A percentile compares a stretch with the other conserved stretches of the same genome.
These are phyloP conservation scores for Microsporum ferrugineum DNA, from an alignment of 2,329 filamentous ascomycete genomes.

Conservation along the genomic window DNA sequence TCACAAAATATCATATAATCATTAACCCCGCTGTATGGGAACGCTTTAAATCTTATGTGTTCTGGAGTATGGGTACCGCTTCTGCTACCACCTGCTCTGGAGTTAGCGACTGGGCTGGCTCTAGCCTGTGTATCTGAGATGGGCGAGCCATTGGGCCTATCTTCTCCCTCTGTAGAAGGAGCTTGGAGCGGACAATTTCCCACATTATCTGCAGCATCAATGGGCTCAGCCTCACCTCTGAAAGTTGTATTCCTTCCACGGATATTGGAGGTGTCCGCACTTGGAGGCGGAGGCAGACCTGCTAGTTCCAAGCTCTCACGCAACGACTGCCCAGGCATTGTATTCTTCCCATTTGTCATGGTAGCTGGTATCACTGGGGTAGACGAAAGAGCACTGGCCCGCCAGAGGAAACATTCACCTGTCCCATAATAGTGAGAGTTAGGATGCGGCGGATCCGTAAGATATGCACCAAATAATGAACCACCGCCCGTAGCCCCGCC, in stretches of 20 bases:
- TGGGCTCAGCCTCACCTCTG: constrained; percentile 27
- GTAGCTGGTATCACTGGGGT: constrained; percentile 25
- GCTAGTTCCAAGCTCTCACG: constrained; percentile 38
- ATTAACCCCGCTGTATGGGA: constrained; percentile 89
- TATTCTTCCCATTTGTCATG: constrained; percentile 7
- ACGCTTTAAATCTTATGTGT: constrained; percentile 87
- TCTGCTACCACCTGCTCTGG: constrained; percentile 20
- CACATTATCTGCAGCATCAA: background rate
- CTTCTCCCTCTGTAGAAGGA: background rate
- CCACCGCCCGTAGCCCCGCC: constrained; percentile 14
- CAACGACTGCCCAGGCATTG: background rate
- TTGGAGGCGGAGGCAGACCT: constrained; percentile 58
- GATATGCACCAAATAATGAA: constrained; percentile 75
- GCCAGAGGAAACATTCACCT: constrained; percentile 91
- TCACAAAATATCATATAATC: constrained; percentile 96
- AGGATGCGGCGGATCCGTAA: constrained; percentile 77
- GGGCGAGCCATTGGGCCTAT: background rate
- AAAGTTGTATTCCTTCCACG: constrained; percentile 49
- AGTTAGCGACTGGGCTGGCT: constrained; percentile 11
- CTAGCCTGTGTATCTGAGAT: background rate
- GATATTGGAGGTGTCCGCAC: constrained; percentile 51
- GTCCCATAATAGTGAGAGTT: constrained; percentile 82
- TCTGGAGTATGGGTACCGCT: constrained; percentile 51
- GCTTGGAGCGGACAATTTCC: background rate
- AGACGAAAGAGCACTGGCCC: constrained; percentile 54